Evolutionary conservation across 2,329 filamentous ascomycete genomes (phyloP).

Genomic region (Orbilia oligospora): DNA sequence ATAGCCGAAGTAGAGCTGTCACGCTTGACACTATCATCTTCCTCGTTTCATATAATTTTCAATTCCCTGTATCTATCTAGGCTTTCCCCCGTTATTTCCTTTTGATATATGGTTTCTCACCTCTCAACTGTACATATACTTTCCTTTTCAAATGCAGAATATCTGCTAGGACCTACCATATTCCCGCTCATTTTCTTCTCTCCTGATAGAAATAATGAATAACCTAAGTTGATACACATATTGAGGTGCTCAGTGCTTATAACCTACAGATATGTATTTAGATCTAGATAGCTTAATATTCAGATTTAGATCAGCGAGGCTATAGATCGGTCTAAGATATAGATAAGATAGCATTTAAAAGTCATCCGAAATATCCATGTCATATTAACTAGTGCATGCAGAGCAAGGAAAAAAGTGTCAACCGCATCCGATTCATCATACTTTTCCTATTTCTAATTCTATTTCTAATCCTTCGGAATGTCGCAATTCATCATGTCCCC

Average conservation of each 20-base stretch:
- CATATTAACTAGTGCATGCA: neutral
- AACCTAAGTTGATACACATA: too few species aligned
- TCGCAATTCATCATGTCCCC: conserved; percentile 40
- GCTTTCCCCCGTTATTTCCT: conserved; percentile 3
- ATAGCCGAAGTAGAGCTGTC: neutral
- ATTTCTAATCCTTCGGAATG: conserved; percentile 10
- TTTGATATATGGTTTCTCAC: conserved; percentile 28
- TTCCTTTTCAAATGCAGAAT: neutral
- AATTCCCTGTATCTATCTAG: conserved; percentile 30
- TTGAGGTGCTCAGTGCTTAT: neutral
- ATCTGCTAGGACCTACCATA: neutral
- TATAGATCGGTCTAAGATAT: conserved; percentile 2
- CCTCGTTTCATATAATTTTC: conserved; percentile 20
- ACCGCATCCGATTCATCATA: neutral
- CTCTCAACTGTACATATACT: conserved; percentile 44
- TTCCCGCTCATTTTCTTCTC: neutral
- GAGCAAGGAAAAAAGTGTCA: too few species aligned
- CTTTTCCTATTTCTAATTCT: neutral
- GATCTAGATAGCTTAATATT: too few species aligned
- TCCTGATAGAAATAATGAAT: neutral
- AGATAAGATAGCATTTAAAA: neutral
- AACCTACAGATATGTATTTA: too few species aligned
- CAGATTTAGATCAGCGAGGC: too few species aligned
- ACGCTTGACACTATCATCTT: neutral
- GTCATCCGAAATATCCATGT: neutral